These are phyloP conservation scores for Baeospora myosura DNA, from an alignment of 1,284 basidiomycete genomes.

Conservation along the genomic window DNA sequence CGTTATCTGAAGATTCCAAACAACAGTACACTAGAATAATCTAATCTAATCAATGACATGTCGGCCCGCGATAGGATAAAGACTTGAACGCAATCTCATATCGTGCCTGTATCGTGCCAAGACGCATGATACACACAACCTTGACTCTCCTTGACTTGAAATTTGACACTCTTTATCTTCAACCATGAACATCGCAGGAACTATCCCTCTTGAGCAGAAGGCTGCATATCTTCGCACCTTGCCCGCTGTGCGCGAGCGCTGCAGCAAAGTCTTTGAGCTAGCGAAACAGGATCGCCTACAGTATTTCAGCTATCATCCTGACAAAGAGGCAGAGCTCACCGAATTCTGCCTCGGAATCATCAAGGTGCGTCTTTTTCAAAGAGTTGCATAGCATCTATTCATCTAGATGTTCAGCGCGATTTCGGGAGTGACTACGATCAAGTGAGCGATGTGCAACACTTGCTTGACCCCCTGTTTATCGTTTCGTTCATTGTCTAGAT, in stretches of 20 bases:
- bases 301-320: slow-evolving; percentile 82
- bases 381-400: slow-evolving; percentile 4
- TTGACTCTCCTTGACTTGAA: too few species aligned
- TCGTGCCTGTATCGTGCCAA: too few species aligned
- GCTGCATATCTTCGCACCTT: slow-evolving; percentile 79
- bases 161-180: too few species aligned
- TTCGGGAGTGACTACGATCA: slow-evolving; percentile 65
- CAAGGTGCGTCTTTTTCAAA: slow-evolving; percentile 35
- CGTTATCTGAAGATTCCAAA: too few species aligned
- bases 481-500: slow-evolving; percentile 44
- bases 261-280: slow-evolving; percentile 70
- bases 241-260: slow-evolving; percentile 82
- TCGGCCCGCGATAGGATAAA: too few species aligned
- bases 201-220: slow-evolving; percentile 29
- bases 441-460: slow-evolving; percentile 31
- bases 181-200: slow-evolving; percentile 27
- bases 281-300: slow-evolving; percentile 68
- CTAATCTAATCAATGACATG: too few species aligned
- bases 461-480: slow-evolving; percentile 3
- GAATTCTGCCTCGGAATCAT: slow-evolving; percentile 81
- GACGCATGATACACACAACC: too few species aligned
- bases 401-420: slow-evolving; percentile 56
- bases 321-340: slow-evolving; percentile 66
- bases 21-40: too few species aligned
- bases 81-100: too few species aligned